Conservation (phyloP, 108 stramenopile genomes). For the Discostella stelligeroides region DNA sequence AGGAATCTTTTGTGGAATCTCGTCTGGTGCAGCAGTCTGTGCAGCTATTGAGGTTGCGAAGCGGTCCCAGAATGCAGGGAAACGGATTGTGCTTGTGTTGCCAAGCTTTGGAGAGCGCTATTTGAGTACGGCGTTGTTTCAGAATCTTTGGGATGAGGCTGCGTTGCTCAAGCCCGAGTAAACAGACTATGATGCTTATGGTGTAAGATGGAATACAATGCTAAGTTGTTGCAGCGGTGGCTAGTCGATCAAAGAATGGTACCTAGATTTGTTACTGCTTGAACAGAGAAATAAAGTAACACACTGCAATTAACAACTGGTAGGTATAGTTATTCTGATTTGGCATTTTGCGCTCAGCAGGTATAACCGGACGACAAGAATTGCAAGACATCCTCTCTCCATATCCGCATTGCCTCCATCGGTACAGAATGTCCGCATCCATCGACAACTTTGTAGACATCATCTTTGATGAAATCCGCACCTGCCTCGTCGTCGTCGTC, state of each 20-base stretch:
- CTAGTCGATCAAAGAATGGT: too few species aligned
- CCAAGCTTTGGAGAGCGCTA: conserved; percentile 76
- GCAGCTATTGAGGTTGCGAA: conserved; percentile 70
- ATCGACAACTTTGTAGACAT: conserved; percentile 35
- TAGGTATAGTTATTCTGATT: too few species aligned
- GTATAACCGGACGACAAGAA: too few species aligned
- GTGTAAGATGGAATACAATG: too few species aligned
- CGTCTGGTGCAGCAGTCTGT: conserved; percentile 69
- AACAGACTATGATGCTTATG: conserved; percentile 4
- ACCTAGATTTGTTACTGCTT: too few species aligned
- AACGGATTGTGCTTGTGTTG: conserved; percentile 70
- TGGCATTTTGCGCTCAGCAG: too few species aligned
- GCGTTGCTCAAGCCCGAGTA: conserved; percentile 74
- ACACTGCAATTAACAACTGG: too few species aligned
- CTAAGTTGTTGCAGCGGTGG: too few species aligned
- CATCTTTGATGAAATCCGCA: not conserved
- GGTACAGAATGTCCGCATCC: conserved; percentile 63
- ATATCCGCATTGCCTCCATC: conserved; percentile 52
- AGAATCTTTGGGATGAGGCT: conserved; percentile 92
- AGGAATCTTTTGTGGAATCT: conserved; percentile 78
- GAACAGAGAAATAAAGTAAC: too few species aligned
- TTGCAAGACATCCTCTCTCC: conserved; percentile 52
- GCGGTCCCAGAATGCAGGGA: conserved; percentile 70
- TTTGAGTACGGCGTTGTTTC: conserved; percentile 74
- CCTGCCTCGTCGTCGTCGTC: not conserved